Evolutionary conservation across 768 basidiomycete species (phyloP).

Genomic region (Suillus hirtellus): DNA sequence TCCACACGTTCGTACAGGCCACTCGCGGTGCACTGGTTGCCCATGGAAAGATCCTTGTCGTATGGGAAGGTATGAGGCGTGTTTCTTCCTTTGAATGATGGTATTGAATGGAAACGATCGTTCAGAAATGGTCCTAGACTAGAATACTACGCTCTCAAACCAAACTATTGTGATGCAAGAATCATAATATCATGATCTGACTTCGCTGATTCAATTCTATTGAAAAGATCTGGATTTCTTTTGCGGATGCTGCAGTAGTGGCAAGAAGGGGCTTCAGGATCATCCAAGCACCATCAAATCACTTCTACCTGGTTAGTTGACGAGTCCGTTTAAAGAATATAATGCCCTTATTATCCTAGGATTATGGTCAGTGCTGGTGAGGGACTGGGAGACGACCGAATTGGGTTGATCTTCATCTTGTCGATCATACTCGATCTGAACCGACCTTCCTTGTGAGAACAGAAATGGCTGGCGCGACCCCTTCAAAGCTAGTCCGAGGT

Average conservation of each 20-base stretch:
- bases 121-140: conserved; percentile 64
- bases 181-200: conserved; percentile 1
- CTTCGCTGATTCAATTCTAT: conserved; percentile 8
- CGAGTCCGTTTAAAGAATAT: background rate
- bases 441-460: conserved; percentile 1
- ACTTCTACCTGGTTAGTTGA: conserved; percentile 60
- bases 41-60: conserved; percentile 45
- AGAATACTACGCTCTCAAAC: conserved; percentile 47
- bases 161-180: conserved; percentile 59
- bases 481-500: conserved; percentile 80
- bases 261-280: no score
- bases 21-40: conserved; percentile 35
- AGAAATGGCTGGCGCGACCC: conserved; percentile 56
- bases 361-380: conserved; percentile 74
- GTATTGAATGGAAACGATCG: background rate
- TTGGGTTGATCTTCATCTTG: conserved; percentile 34
- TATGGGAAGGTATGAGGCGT: conserved; percentile 39
- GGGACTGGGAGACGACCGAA: conserved; percentile 58
- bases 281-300: conserved; percentile 50
- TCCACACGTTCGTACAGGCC: conserved; percentile 37
- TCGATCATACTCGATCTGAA: background rate
- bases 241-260: no score
- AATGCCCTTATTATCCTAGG: conserved; percentile 29
- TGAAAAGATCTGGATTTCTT: background rate
- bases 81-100: background rate